A percentile compares a stretch with the other conserved stretches of the same genome.
Conservation (phyloP, 2,329 filamentous ascomycete genomes). For the Aspergillus arachidicola region DNA sequence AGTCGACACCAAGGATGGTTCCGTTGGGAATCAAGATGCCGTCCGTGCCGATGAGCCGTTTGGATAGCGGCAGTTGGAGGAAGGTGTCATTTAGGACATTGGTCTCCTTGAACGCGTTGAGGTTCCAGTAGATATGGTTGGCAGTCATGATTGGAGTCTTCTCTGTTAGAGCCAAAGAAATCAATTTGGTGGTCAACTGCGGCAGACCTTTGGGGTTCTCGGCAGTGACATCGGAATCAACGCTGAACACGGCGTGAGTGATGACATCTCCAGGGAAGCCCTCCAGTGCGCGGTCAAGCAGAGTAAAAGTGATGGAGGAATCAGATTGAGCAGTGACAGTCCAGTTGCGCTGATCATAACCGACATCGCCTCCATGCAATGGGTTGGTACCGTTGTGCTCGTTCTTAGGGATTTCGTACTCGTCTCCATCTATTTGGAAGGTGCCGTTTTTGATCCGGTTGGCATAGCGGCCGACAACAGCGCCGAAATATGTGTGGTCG, state of each 20-base stretch:
- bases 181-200: slow-evolving; percentile 47
- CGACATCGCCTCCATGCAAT: slow-evolving; percentile 53
- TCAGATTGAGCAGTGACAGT: slow-evolving; percentile 46
- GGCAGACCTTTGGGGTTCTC: slow-evolving; percentile 45
- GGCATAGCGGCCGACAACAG: slow-evolving; percentile 55
- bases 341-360: slow-evolving; percentile 55
- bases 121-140: slow-evolving; percentile 56
- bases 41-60: slow-evolving; percentile 50
- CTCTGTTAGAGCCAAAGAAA: slow-evolving; percentile 49
- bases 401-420: slow-evolving; percentile 54
- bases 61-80: slow-evolving; percentile 49
- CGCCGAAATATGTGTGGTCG: slow-evolving; percentile 52
- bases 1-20: slow-evolving; percentile 73
- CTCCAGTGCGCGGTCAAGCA: slow-evolving; percentile 47
- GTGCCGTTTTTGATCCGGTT: slow-evolving; percentile 61
- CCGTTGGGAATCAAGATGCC: slow-evolving; percentile 75
- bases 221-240: slow-evolving; percentile 38
- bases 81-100: slow-evolving; percentile 48
- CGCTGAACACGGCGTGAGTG: slow-evolving; percentile 49
- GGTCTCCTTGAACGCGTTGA: slow-evolving; percentile 50
- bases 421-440: slow-evolving; percentile 52
- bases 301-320: slow-evolving; percentile 49
- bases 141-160: slow-evolving; percentile 54
- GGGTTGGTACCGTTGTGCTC: slow-evolving; percentile 55
- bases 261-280: slow-evolving; percentile 52